phyloP scores from a whole-genome alignment of 73 alveolate genomes.

The Tetrahymena malaccensis region DNA sequence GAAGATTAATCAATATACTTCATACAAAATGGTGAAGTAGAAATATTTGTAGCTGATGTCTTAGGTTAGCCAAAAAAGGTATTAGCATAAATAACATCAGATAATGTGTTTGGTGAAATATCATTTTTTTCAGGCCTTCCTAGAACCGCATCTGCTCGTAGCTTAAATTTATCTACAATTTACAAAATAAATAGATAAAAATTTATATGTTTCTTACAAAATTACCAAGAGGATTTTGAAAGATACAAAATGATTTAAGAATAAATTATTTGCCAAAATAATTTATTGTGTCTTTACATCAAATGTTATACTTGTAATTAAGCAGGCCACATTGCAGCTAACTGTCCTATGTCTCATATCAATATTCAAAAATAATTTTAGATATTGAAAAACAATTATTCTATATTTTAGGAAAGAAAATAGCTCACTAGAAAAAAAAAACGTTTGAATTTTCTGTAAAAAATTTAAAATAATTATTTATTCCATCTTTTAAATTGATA shows the following conservation, averaged over 20 bases:
- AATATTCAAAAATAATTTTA: background rate
- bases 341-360: background rate
- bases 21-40: background rate
- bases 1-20: background rate
- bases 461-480: too few species aligned
- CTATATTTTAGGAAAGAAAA: background rate
- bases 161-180: background rate
- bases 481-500: too few species aligned
- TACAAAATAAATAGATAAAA: background rate
- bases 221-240: background rate
- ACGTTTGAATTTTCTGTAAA: background rate
- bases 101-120: slow-evolving; percentile 13
- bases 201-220: background rate
- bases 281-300: background rate
- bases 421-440: background rate
- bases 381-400: too few species aligned
- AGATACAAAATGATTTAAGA: background rate
- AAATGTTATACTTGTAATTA: background rate
- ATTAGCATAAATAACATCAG: background rate
- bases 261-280: background rate
- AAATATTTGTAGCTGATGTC: background rate
- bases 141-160: slow-evolving; percentile 23
- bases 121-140: slow-evolving; percentile 20
- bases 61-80: background rate
- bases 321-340: background rate